Conservation (phyloP, 116 monocot species). For the Iris pallida region DNA sequence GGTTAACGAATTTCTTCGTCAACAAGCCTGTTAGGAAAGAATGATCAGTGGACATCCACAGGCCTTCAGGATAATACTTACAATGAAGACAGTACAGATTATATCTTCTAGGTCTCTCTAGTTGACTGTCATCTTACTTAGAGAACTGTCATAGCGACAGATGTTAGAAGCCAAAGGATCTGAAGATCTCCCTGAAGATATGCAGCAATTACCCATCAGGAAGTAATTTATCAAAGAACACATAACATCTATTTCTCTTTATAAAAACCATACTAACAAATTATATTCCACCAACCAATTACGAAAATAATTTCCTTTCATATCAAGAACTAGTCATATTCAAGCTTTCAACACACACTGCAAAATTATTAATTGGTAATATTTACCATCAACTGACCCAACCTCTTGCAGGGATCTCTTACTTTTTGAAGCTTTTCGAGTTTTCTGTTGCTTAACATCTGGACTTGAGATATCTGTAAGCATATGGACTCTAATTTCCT, state of each 20-base stretch:
- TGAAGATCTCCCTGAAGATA: slow-evolving; percentile 35
- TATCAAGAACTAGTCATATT: no score
- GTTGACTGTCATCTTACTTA: slow-evolving; percentile 58
- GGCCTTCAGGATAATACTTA: neutral
- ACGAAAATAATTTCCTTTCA: no score
- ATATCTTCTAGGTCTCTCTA: neutral
- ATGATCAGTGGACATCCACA: slow-evolving; percentile 12
- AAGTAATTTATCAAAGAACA: neutral
- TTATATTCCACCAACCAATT: no score
- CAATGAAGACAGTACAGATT: neutral
- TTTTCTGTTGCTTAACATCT: slow-evolving; percentile 44
- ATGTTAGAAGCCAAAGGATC: slow-evolving; percentile 40
- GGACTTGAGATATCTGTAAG: slow-evolving; percentile 16
- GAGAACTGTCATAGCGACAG: slow-evolving; percentile 90
- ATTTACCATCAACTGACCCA: slow-evolving; percentile 56
- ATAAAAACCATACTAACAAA: no score
- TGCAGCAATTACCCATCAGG: neutral
- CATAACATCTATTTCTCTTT: no score
- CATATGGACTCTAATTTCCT: slow-evolving; percentile 21
- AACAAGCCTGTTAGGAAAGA: slow-evolving; percentile 52
- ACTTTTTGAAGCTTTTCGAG: slow-evolving; percentile 42
- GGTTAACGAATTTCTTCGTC: slow-evolving; percentile 90
- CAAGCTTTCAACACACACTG: no score
- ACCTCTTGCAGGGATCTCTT: slow-evolving; percentile 28
- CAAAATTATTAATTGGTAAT: neutral